Evolutionary conservation across 768 basidiomycete species (phyloP).

Genomic region (Boletellus ananiceps): DNA sequence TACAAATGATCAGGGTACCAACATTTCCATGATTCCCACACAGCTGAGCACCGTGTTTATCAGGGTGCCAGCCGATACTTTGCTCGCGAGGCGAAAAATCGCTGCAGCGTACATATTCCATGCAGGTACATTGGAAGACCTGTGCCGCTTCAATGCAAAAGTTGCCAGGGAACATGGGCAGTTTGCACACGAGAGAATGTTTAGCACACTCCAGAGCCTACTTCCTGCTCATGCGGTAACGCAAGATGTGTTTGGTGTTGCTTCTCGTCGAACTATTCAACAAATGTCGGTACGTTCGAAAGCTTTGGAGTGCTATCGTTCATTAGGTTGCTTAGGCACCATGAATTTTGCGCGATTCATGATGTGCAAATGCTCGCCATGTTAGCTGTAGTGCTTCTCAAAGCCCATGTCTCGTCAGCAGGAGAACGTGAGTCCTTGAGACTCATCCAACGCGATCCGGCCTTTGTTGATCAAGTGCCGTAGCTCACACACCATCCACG

Average conservation of each 20-base stretch:
- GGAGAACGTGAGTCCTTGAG: slow-evolving; percentile 13
- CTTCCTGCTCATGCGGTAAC: slow-evolving; percentile 31
- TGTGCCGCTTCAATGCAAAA: slow-evolving; percentile 58
- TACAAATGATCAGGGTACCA: slow-evolving; percentile 14
- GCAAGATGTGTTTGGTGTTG: slow-evolving; percentile 25
- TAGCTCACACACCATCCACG: slow-evolving; percentile 13
- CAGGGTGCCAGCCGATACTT: slow-evolving; percentile 46
- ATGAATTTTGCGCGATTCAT: slow-evolving; percentile 42
- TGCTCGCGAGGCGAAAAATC: slow-evolving; percentile 46
- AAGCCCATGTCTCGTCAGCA: slow-evolving; percentile 27
- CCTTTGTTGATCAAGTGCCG: background rate
- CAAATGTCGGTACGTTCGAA: slow-evolving; percentile 43
- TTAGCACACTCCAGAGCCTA: slow-evolving; percentile 50
- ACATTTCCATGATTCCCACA: slow-evolving; percentile 28
- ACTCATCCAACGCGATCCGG: background rate
- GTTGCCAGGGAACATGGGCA: slow-evolving; percentile 57
- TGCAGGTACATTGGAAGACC: slow-evolving; percentile 35
- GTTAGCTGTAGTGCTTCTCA: slow-evolving; percentile 63
- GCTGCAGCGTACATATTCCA: slow-evolving; percentile 61
- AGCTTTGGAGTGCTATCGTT: background rate
- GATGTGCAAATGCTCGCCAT: slow-evolving; percentile 84
- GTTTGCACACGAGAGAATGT: slow-evolving; percentile 67
- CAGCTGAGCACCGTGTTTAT: slow-evolving; percentile 59
- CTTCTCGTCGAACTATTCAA: slow-evolving; percentile 37
- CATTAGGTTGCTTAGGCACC: slow-evolving; percentile 33